A percentile compares a stretch with the other conserved stretches of the same genome.
Conservation (phyloP, 495 filamentous ascomycete genomes). For the Penicillium manginii region DNA sequence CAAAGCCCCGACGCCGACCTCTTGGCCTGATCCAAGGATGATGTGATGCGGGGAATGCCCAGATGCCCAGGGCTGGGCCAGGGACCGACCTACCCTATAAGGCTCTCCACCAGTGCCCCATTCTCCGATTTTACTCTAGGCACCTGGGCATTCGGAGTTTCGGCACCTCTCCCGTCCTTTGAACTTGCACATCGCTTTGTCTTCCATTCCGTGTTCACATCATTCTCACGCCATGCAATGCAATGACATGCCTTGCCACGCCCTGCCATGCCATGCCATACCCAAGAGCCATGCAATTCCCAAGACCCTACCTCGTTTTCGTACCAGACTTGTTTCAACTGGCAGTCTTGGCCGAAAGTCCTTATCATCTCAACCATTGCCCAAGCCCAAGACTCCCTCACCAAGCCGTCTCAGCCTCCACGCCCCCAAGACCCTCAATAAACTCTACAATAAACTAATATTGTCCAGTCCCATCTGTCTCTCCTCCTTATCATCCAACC, state of each 20-base stretch:
- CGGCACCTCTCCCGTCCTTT: not conserved
- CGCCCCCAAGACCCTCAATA: not conserved
- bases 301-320: not conserved
- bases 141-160: not conserved
- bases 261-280: not conserved
- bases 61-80: conserved; percentile 30
- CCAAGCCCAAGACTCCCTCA: conserved; percentile 5
- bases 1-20: conserved; percentile 1
- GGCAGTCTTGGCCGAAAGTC: conserved; percentile 1
- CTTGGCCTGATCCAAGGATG: conserved; percentile 30
- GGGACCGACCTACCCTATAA: conserved; percentile 19
- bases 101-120: not conserved
- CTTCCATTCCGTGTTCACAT: conserved; percentile 5
- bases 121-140: not conserved
- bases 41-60: conserved; percentile 37
- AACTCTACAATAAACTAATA: conserved; percentile 9
- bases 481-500: conserved; percentile 30
- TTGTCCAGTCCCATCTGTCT: conserved; percentile 29
- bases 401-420: conserved; percentile 1
- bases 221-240: not conserved
- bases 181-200: not conserved
- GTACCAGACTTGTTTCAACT: not conserved
- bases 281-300: not conserved
- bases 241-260: not conserved
- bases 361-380: not conserved